Base-by-base conservation (phyloP, 1,139 yeast genomes). In the Nakaseomyces delphensis region DNA sequence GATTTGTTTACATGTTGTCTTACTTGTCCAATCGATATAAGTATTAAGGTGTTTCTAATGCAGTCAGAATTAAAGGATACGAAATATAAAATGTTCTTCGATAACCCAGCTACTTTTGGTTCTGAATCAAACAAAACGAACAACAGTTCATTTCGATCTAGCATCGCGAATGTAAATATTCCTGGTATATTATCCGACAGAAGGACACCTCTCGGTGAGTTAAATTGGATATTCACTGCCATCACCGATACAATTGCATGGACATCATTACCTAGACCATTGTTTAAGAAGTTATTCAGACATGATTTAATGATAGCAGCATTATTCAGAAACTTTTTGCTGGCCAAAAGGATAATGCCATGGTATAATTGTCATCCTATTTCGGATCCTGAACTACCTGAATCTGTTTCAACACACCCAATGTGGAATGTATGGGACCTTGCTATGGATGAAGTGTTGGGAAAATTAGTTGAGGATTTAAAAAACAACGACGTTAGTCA, bases 401-500 rank as follows among this genome's bases (percentile, higher is more conserved):
- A 86, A 45, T 69, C 78, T 9, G 77, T 80, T 2, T 77, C 85
- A 42, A 74, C 76, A 49, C 97, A 93, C 59, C 79, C 95, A 10
- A 83, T 91, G 86, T 91, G 99, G 99, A 94, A 87, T 49, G 82
- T 96, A 0, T 91, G 98, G 98, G 98, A 93, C 59, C 69, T 91
- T 55, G 97, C 98, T 0, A 83, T 91, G 39, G 97, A 91, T 62
- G 96, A 91, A 57, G 94, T 94, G 2, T 68, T 93, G 43, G 77
- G 86, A 3, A 86, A 82, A 54, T 62, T 82, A 39, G 70, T 81
- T 41, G 62, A 63, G 35, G 63, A 63, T 48, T 49, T 59, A 48
- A 60, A 58, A 49, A 60, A 53, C 43, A 53, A 60, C 25, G 62
- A 60, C 6, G 51, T 50, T 3, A 46, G 59, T 8, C 46, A 63